Evolutionary conservation across 2,329 filamentous ascomycete genomes (phyloP), one percentile per base, ranked within the genome.

Genomic region (Ophiostoma ips): DNA sequence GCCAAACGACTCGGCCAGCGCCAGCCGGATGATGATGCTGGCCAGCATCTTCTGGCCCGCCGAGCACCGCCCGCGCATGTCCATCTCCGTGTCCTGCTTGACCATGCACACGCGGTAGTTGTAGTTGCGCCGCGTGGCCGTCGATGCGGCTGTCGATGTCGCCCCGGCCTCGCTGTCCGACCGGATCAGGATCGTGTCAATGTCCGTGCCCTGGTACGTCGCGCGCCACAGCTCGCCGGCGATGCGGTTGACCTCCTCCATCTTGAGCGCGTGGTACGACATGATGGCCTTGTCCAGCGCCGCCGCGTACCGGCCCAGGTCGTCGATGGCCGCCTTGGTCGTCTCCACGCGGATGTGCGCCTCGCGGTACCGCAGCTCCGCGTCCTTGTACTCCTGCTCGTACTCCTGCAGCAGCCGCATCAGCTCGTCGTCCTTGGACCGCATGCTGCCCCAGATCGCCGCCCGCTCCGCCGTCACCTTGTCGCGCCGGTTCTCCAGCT

Each of bases 31-130:
- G 66, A 98, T 94, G 68, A 98, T 98, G 65, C 83, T 88, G 5
- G 92, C 92, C 28, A 98, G 78, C 28, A 98, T 90, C 67, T 94
- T 95, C 64, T 98, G 92, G 3, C 92, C 92, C 1, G 92, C 92
- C 57, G 86, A 94, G 72, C 92, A 98, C 50, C 92, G 86, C 1
- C 92, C 94, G 55, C 92, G 87, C 92, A 98, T 98, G 68, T 98
- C 92, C 88, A 98, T 95, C 66, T 98, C 92, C 1, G 85, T 87
- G 61, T 94, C 88, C 63, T 90, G 84, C 70, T 98, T 98, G 58
- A 95, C 81, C 92, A 98, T 98, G 66, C 87, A 89, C 6, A 98
- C 83, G 44, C 92, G 86, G 71, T 98, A 98, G 68, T 98, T 96
- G 75, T 96, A 96, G 55, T 75, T 85, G 60, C 37, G 51, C 41